Base-by-base conservation (phyloP, 176 grass and related monocot genomes). In the Elymus sibiricus region DNA sequence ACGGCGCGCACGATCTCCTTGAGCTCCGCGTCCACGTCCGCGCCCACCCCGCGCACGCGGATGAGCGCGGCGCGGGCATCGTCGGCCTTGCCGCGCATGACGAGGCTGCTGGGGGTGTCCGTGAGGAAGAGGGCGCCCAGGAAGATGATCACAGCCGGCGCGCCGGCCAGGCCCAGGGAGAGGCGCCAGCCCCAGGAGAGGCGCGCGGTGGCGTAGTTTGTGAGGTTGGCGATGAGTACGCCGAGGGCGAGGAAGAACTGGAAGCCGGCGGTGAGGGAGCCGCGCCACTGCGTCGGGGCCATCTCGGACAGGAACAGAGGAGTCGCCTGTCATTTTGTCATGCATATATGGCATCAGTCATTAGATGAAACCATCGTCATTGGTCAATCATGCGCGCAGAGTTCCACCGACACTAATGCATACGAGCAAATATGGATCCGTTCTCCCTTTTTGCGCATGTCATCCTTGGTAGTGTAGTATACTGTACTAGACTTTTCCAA, bases 81-180 rank as follows among this genome's bases (percentile, higher is more conserved):
- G 64, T 95, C 87, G n/a, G 53, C 2, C 31, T 58, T 84, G 2
- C 91, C 93, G 2, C 95, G 92, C 65, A 92, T 81, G 16, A 93
- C 79, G 24, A 93, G 89, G 82, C 95, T 98, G 79, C 91, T 98
- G 4, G 93, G 95, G 1, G 90, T 98, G 80, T 98, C 95, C 7
- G 92, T 84, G 85, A 95, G 92, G 87, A 91, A 86, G 70, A 95
- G 75, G 28, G 93, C 89, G 43, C 90, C 78, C 13, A 98, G 1
- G 71, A 97, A 70, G 81, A 98, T 91, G 80, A 88, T 4, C 24
- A 86, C 0, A 32, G 89, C 95, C 9, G 95, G 93, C 12, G 76
- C 95, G 10, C 88, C 95, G 0, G 93, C 89, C 4, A 98, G 93
- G 15, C 95, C 95, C 24, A 98, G 93, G 24, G 95, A 95, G 79